These are phyloP conservation scores for Letharia columbiana DNA, from an alignment of 495 filamentous ascomycete species.

Conservation along the genomic window DNA sequence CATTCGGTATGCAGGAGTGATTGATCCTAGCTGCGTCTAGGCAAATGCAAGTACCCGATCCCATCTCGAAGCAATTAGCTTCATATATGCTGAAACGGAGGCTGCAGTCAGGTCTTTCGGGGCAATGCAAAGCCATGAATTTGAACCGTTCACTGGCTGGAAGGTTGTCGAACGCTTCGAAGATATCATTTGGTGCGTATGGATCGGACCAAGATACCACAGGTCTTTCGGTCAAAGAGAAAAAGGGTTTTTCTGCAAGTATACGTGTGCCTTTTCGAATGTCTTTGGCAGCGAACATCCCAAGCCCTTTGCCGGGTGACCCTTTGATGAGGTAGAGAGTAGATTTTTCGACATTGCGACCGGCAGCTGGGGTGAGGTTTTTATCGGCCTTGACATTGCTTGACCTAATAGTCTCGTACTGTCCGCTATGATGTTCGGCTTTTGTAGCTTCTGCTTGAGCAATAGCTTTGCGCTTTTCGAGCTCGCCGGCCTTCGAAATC, in stretches of 20 bases:
- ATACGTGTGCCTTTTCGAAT: constrained; percentile 12
- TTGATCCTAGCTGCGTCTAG: constrained; percentile 26
- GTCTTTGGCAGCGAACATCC: background rate
- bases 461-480: background rate
- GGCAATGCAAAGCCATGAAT: background rate
- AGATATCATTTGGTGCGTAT: background rate
- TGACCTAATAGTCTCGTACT: background rate
- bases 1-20: constrained; percentile 39
- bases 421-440: background rate
- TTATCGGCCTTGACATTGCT: background rate
- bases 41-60: constrained; percentile 4
- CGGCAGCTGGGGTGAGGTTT: background rate
- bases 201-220: background rate
- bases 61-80: background rate
- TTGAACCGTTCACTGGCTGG: background rate
- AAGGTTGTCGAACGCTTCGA: background rate
- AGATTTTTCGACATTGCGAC: background rate
- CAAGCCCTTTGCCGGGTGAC: background rate
- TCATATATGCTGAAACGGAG: background rate
- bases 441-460: background rate
- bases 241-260: constrained; percentile 5
- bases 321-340: background rate
- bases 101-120: background rate
- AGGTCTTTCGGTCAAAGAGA: background rate
- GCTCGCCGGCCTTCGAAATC: background rate